Evolutionary conservation across 2,329 filamentous ascomycete genomes (phyloP), one percentile per base, ranked within the genome.

Genomic region (Diaporthe caulivora): DNA sequence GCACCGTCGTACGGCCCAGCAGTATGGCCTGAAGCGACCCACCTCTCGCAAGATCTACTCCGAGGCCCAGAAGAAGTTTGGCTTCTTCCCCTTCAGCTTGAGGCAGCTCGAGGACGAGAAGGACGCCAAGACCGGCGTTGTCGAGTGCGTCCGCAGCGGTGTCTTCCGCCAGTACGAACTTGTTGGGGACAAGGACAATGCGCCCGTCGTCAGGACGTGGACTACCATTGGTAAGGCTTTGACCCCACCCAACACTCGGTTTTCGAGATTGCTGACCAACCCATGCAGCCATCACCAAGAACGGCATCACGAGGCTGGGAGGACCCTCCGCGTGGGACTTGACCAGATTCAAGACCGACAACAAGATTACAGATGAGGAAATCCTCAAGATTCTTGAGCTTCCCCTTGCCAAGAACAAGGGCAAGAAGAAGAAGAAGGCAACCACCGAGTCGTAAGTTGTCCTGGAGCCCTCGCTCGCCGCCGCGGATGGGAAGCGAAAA

Each of bases 281-380:
- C 74, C 21, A 70, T 74, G 67, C 77, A 98, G 97, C 95, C 75
- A 95, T 99, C 83, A 98, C 95, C 80, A 99, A 99, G 91, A 98
- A 98, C 83, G 97, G 97, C 78, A 88, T 99, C 80, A 95, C 93
- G 81, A 94, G 94, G 86, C 87, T 99, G 73, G 92, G 94, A 79
- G 92, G 90, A 34, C 92, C 97, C 44, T 91, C 94, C 75, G 83
- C 92, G 29, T 88, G 93, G 76, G 95, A 98, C 81, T 83, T 97
- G 75, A 90, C 89, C 82, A 95, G 95, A 87, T 91, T 93, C 88
- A 93, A 98, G 90, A 93, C 94, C 44, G 95, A 98, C 84, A 98
- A 98, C 91, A 98, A 98, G 90, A 98, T 99, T 81, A 93, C 92
- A 77, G 96, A 98, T 77, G 95, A 97, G 87, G 96, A 98, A 86